Evolutionary conservation across 2,329 filamentous ascomycete species (phyloP).

Genomic region (Fusarium cyanostomum): DNA sequence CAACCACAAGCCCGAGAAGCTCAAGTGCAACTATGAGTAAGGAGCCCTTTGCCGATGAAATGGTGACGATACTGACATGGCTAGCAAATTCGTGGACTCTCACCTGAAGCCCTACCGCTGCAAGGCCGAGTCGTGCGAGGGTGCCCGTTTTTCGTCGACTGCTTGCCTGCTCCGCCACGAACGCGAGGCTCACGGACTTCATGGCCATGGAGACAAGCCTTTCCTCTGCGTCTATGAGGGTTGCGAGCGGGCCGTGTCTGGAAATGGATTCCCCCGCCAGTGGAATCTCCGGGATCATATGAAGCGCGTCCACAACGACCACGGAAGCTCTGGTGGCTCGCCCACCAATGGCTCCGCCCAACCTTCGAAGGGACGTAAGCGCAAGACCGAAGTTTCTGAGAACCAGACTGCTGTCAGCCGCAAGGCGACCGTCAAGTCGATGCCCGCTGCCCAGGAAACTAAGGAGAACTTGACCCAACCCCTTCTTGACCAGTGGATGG

Average conservation of each 20-base stretch:
- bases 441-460: constrained; percentile 45
- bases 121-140: constrained; percentile 84
- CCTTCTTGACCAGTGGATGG: constrained; percentile 65
- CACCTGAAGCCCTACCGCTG: constrained; percentile 97
- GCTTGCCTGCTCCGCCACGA: constrained; percentile 95
- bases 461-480: constrained; percentile 50
- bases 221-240: constrained; percentile 88
- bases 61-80: constrained; percentile 35
- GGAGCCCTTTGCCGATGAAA: constrained; percentile 46
- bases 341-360: constrained; percentile 48
- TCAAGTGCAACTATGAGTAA: constrained; percentile 99
- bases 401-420: constrained; percentile 52
- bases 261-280: constrained; percentile 91
- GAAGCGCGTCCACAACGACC: constrained; percentile 86
- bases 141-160: constrained; percentile 91
- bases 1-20: constrained; percentile 91
- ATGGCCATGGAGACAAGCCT: constrained; percentile 92
- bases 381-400: constrained; percentile 63
- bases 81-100: constrained; percentile 95
- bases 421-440: constrained; percentile 59
- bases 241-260: constrained; percentile 82
- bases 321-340: constrained; percentile 55
- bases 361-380: constrained; percentile 63
- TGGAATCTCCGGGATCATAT: constrained; percentile 99
- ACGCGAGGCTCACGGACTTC: constrained; percentile 94